Conservation (phyloP, 2,329 filamentous ascomycete species). For the Amesomyces nigricolor region DNA sequence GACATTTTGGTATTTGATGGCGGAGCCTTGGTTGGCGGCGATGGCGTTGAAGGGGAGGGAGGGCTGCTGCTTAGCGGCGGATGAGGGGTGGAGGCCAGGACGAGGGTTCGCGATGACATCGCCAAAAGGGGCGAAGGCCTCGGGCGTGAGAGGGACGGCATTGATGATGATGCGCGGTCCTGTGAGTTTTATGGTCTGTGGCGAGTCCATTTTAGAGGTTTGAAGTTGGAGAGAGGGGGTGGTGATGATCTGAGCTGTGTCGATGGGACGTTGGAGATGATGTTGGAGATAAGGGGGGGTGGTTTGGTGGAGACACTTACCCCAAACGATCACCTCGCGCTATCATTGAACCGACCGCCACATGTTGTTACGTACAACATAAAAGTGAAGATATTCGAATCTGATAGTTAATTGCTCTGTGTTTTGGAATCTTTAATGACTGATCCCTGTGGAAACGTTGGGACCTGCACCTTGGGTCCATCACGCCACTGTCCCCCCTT, state of each 20-base stretch:
- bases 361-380: no score
- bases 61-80: conserved; percentile 8
- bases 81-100: conserved; percentile 47
- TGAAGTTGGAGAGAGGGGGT: background rate
- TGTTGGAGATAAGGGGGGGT: no score
- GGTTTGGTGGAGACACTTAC: no score
- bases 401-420: no score
- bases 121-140: conserved; percentile 72
- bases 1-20: conserved; percentile 78
- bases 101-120: conserved; percentile 73
- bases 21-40: conserved; percentile 77
- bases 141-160: conserved; percentile 60
- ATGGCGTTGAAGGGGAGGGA: conserved; percentile 45
- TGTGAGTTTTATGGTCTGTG: conserved; percentile 38
- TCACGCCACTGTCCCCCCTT: no score
- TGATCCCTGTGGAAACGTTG: background rate
- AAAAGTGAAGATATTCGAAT: no score
- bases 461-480: no score
- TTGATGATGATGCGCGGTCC: conserved; percentile 44
- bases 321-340: no score
- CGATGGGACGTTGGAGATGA: background rate
- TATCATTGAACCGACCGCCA: no score
- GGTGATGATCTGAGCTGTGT: no score
- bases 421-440: background rate
- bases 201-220: background rate